Base-by-base conservation (phyloP, 352 stramenopile genomes). In the Phytophthora boehmeriae region DNA sequence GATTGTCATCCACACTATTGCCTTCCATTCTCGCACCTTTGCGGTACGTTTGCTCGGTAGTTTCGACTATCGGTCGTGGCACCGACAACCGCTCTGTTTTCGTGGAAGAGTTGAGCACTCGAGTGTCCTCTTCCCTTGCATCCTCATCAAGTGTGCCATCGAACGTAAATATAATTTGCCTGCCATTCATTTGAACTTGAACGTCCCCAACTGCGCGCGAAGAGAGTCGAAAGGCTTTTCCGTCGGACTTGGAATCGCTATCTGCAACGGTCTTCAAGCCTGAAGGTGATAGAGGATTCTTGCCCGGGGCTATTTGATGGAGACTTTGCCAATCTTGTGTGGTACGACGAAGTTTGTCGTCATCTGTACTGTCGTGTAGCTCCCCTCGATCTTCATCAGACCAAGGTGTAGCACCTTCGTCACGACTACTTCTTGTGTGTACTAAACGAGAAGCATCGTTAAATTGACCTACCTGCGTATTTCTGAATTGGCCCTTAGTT, bases 91-190 rank as follows among this genome's bases (percentile, higher is more conserved):
- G 25, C 23, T 30, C 54, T 5, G n/a, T 52, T 54, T 45, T 20
- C 1, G 17, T 23, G 11, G 30, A 16, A 2, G 45, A 44, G 16
- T 22, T 47, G n/a, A 17, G 23, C 5, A 36, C 52, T 43, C 23
- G 5, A 9, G 28, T 47, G 1, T 28, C 13, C 22, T 56, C 39
- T 32, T 55, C 22, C 6, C 8, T 35, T 22, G 25, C 46, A 9
- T 35, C 45, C 36, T 41, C 28, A 16, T 50, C 32, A 30, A 73
- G 30, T n/a, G 32, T 38, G 4, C 65, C 65, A 41, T 60, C 54
- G 17, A 73, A 73, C 4, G 59, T 70, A 14, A 73, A 28, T 14
- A 69, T 14, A 17, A 73, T 60, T 45, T 73, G 27, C n/a, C 53
- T 56, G 8, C 59, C 59, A 1, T 66, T 34, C 14, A 73, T 63